A percentile compares a stretch with the other conserved stretches of the same genome.
Conservation (phyloP, 2,329 filamentous ascomycete species). For the Hawksworthiomyces lignivorus region DNA sequence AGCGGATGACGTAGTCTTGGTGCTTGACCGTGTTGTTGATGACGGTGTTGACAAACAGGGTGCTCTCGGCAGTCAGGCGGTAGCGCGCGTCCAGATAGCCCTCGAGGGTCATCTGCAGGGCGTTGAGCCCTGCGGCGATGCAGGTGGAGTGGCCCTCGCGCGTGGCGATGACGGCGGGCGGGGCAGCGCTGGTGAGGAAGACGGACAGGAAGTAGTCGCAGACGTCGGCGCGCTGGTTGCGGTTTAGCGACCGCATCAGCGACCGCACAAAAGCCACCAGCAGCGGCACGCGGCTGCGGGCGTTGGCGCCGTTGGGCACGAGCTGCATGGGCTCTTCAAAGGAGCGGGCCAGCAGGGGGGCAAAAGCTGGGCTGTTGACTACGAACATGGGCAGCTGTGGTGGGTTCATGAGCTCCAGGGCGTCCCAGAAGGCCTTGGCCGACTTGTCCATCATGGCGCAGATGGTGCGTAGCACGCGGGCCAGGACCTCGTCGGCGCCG, state of each 20-base stretch:
- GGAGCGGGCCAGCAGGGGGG: slow-evolving; percentile 53
- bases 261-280: slow-evolving; percentile 71
- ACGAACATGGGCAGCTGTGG: slow-evolving; percentile 77
- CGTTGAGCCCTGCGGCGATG: slow-evolving; percentile 56
- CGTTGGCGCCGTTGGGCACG: neutral
- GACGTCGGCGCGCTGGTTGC: slow-evolving; percentile 61
- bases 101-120: slow-evolving; percentile 48
- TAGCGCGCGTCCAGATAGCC: slow-evolving; percentile 42
- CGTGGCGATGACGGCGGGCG: slow-evolving; percentile 43
- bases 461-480: slow-evolving; percentile 63
- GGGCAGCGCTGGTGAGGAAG: slow-evolving; percentile 42
- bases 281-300: slow-evolving; percentile 26
- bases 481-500: slow-evolving; percentile 50
- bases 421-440: slow-evolving; percentile 77
- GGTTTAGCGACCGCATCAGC: slow-evolving; percentile 69
- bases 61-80: slow-evolving; percentile 25
- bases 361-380: slow-evolving; percentile 63
- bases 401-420: slow-evolving; percentile 73
- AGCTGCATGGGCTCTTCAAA: slow-evolving; percentile 42
- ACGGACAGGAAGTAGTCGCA: slow-evolving; percentile 72
- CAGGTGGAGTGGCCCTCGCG: slow-evolving; percentile 52
- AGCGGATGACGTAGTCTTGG: slow-evolving; percentile 50
- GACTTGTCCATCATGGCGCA: slow-evolving; percentile 66
- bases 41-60: slow-evolving; percentile 56
- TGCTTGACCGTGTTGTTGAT: slow-evolving; percentile 59